Evolutionary conservation across 83 land plant genomes (phyloP), one percentile per base, ranked within the genome.

Genomic region (Picea engelmannii): DNA sequence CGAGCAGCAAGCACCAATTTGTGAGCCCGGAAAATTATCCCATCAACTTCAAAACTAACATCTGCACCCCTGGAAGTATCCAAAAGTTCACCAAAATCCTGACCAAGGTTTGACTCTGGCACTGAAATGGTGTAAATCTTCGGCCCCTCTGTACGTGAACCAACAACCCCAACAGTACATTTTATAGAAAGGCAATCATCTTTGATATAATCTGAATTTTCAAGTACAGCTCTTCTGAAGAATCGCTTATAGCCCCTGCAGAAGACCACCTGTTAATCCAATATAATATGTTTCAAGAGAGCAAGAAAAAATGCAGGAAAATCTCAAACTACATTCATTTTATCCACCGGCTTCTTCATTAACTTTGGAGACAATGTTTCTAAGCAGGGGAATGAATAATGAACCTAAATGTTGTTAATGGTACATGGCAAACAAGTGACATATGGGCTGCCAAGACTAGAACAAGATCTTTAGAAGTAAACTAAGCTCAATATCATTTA

Each of bases 201-300:
- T 86, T 94, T 96, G 15, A 96, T 55, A 78, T 83, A 95, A 87
- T 94, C 93, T 21, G 95, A 94, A 15, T 90, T 86, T 82, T 96
- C 99, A 31, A 96, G 82, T 42, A 81, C 65, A 10, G 83, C 81
- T 66, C 93, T 85, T 86, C 88, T 88, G 85, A 93, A 94, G 75
- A 94, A 94, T 2, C 99, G 87, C 79, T 96, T 96, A 86, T 94
- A 96, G 10, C 99, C 97, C 97, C 97, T n/a, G n/a, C n/a, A n/a
- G n/a, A n/a, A n/a, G n/a, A n/a, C n/a, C n/a, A n/a, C n/a, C n/a
- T n/a, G n/a, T n/a, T n/a, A n/a, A n/a, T n/a, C n/a, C n/a, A n/a
- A n/a, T n/a, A n/a, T n/a, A n/a, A n/a, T n/a, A n/a, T n/a, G n/a
- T n/a, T n/a, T n/a, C n/a, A n/a, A n/a, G n/a, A n/a, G n/a, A n/a